phyloP scores from a whole-genome alignment of 805 yeast species.

The Maudiozyma saulgeensis region DNA sequence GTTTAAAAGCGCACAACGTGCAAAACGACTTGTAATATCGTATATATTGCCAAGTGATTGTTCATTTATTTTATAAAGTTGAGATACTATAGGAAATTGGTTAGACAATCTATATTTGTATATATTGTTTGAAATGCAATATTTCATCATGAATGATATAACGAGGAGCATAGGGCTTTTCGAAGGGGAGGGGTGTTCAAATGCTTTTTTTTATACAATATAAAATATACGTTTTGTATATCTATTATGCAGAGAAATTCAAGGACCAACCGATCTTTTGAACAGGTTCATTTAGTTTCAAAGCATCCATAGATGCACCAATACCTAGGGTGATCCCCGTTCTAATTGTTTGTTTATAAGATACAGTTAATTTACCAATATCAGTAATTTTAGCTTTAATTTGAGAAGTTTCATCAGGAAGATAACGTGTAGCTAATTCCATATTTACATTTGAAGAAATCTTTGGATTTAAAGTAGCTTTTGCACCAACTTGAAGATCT shows the following conservation, averaged over 20 bases:
- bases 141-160: no score
- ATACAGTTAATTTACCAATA: conserved; percentile 85
- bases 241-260: conserved; percentile 66
- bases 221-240: background rate
- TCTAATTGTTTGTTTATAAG: conserved; percentile 90
- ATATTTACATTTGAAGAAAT: conserved; percentile 67
- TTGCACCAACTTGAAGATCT: conserved; percentile 92
- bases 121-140: no score
- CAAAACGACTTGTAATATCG: no score
- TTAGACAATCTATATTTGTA: no score
- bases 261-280: conserved; percentile 96
- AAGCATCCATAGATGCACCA: conserved; percentile 94
- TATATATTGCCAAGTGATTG: no score
- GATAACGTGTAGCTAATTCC: conserved; percentile 94
- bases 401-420: conserved; percentile 76
- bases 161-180: no score
- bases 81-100: no score
- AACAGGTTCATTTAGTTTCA: conserved; percentile 90
- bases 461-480: conserved; percentile 89
- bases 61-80: no score
- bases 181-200: no score
- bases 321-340: conserved; percentile 95
- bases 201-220: background rate
- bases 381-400: conserved; percentile 96
- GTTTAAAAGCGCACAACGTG: no score